Evolutionary conservation across 192 early-diverging fungal species (phyloP).

Genomic region (Dissophora ornata): DNA sequence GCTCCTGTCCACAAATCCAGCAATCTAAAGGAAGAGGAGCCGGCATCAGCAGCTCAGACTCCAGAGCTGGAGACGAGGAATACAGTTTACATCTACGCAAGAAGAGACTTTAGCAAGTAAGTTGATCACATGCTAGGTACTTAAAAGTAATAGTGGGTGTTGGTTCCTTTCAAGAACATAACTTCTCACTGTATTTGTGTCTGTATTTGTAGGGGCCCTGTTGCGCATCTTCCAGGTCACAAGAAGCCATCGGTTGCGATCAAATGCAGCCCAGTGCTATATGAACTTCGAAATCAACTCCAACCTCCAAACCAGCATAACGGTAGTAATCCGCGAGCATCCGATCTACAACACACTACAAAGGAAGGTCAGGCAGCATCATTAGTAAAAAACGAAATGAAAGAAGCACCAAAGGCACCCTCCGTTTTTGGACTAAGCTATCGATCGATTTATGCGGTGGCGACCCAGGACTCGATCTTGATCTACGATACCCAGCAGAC

Average conservation of each 20-base stretch:
- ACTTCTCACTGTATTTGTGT: background rate
- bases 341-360: background rate
- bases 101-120: constrained; percentile 67
- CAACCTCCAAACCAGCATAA: constrained; percentile 15
- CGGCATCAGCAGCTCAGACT: constrained; percentile 6
- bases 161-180: no score
- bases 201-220: constrained; percentile 63
- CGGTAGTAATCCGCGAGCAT: constrained; percentile 5
- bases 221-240: constrained; percentile 75
- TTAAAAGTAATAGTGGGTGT: no score
- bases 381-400: constrained; percentile 13
- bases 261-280: constrained; percentile 74
- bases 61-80: constrained; percentile 61
- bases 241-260: constrained; percentile 83
- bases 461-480: constrained; percentile 82
- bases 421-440: constrained; percentile 65
- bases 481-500: constrained; percentile 89
- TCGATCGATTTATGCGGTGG: constrained; percentile 88
- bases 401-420: constrained; percentile 3
- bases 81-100: constrained; percentile 73
- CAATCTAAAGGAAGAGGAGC: constrained; percentile 23
- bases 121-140: no score
- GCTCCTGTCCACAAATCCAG: constrained; percentile 11
- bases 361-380: constrained; percentile 4
- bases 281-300: constrained; percentile 52